phyloP scores from a whole-genome alignment of 139 green algal genomes.

The Mychonastes homosphaera region DNA sequence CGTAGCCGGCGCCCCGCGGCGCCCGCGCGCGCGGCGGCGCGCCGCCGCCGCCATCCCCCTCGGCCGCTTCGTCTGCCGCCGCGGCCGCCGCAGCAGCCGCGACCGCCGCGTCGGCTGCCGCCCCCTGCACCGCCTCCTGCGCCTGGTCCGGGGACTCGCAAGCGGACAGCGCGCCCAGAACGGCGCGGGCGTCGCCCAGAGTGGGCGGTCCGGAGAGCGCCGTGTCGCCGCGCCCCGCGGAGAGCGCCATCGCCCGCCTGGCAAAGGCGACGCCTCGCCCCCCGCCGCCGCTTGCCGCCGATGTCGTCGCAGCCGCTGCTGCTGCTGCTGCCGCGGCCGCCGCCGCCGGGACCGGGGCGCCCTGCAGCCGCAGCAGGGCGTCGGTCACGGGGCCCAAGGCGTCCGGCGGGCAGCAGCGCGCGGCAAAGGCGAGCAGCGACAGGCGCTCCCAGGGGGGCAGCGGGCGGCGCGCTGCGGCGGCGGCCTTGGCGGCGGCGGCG shows the following conservation, averaged over 20 bases:
- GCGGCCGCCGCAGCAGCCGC: conserved; percentile 1
- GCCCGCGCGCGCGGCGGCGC: no score
- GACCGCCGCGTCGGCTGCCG: not conserved
- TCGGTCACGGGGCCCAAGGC: conserved; percentile 12
- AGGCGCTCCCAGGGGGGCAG: not conserved
- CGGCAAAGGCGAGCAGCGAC: conserved; percentile 16
- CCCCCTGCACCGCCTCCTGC: not conserved
- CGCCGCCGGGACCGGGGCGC: no score
- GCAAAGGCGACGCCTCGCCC: not conserved
- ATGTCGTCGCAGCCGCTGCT: not conserved
- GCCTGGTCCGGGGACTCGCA: not conserved
- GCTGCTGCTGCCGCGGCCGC: conserved; percentile 14
- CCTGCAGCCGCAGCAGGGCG: conserved; percentile 2
- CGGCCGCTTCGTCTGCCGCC: not conserved
- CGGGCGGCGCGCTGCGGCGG: not conserved
- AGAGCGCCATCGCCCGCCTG: not conserved
- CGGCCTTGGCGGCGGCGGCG: not conserved
- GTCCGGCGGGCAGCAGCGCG: not conserved
- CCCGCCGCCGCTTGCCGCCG: not conserved
- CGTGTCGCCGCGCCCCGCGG: conserved; percentile 1
- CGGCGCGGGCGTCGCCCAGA: not conserved
- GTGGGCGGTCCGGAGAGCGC: conserved; percentile 1
- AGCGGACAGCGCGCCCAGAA: conserved; percentile 4
- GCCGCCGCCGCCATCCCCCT: no score
- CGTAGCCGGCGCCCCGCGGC: no score